Evolutionary conservation across 495 filamentous ascomycete species (phyloP), one percentile per base, ranked within the genome.

Genomic region (Cryomyces minteri): DNA sequence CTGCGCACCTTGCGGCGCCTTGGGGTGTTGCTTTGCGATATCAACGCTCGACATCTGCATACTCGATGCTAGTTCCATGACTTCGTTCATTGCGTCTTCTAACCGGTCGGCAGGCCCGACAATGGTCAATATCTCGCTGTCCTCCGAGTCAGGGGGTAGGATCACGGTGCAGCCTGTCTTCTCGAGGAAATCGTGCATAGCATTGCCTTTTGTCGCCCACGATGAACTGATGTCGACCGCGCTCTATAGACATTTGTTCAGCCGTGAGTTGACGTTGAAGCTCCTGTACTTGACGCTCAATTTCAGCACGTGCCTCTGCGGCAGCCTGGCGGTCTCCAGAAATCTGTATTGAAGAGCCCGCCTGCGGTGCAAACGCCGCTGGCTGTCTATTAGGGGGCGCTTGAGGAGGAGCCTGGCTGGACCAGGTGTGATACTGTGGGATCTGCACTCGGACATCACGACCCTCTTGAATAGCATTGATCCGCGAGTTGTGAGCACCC

Each of bases 91-190:
- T 46, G 79, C 92, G 47, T 64, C 63, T 45, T 81, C 71, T 40
- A 94, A 73, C 43, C 73, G 70, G 39, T 84, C 72, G 6, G 73
- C 58, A 25, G 81, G 86, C 5, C 92, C 92, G 48, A 86, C 78
- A 51, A 99, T 73, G 32, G 82, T 87, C 28, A 93, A 70, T 45
- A 72, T 77, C 49, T 94, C 84, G 36, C 72, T 77, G 39, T 88
- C 84, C 36, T 83, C 82, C 10, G 70, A 72, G 36, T 69, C 65
- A 31, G 69, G 75, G 31, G 92, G 88, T 25, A 95, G 54, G 39
- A 95, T 74, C 40, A 96, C 75, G 37, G 81, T 71, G 62, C 92
- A 99, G 43, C 88, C 90, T 40, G 88, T 95, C 50, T 94, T 76
- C 11, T 76, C 74, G 47, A 94, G 74, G 66, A 99, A 88, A 39